Base-by-base conservation (phyloP, 306 rosid genomes). In the Glycine latifolia region DNA sequence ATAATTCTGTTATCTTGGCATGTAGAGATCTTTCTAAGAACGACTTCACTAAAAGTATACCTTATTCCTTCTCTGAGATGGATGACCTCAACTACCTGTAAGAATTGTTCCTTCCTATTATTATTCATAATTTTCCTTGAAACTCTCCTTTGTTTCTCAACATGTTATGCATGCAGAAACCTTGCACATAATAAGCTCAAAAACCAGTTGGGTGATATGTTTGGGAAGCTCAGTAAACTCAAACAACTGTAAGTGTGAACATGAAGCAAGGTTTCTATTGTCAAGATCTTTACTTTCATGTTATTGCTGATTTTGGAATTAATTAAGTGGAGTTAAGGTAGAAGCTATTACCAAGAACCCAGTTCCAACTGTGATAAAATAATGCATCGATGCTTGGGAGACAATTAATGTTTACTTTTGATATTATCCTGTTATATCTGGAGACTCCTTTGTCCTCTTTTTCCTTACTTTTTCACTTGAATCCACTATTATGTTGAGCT, bases 21-120 rank as follows among this genome's bases (percentile, higher is more conserved):
- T 85, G 88, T 84, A 95, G 97, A 16, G 97, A 95, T 91, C 92
- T 93, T 80, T 95, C 99, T 26, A 77, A 78, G 12, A 92, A 95
- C 56, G 80, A 44, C 61, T 91, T 93, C 91, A 76, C 83, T 10
- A 95, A 95, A 66, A 81, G 74, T 44, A 86, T 91, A 58, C 99
- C 99, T 8, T 91, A 79, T 71, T 93, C 99, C 55, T 73, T 95
- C 71, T 88, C 93, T 76, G 91, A 93, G 87, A 91, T 95, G 92
- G 62, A 49, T 11, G 87, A 84, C 39, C 95, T 95, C 69, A 44
- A 86, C 50, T 54, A 72, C 79, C 79, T 95, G 97, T 93, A 85
- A 90, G 93, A 26, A 77, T 78, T 52, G 33, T 48, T 41, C 65
- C 62, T 50, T 8, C 73, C 63, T n/a, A 10, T 60, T 77, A 49